Base-by-base conservation (phyloP, 345 rosid species). In the Streptanthus diversifolius region DNA sequence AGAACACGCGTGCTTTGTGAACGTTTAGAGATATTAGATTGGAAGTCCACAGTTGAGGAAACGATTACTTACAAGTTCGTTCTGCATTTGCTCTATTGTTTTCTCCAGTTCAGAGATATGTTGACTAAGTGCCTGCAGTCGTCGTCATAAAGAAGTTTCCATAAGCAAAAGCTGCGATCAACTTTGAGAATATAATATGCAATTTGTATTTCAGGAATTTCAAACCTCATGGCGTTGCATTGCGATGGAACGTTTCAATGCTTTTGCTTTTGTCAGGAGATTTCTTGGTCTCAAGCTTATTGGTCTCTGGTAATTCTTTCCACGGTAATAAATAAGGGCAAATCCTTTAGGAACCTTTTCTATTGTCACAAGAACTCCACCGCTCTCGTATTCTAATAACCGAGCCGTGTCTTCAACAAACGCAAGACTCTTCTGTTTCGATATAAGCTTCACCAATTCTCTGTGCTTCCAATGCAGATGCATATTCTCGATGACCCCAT, bases 391-490 rank as follows among this genome's bases (percentile, higher is more conserved):
- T 75, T 95, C 99, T 80, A 95, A 78, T 71, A 95, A 75, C 81
- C 92, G 82, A 71, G 97, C 95, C 1, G 96, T 86, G 77, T 91
- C 99, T 82, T 95, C 97, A 74, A 91, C 96, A 80, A 89, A 91
- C 59, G 92, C 84, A 72, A 86, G 90, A 11, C 85, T 88, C 87
- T 95, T 95, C 79, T 91, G 99, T 72, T 91, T 91, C 55, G 87
- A 77, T 80, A 95, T 89, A 68, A 95, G 92, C 82, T 95, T 95
- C 87, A 91, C 99, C 60, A 95, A 84, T 80, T 95, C 99, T 71
- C 97, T 87, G 82, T 95, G 88, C 83, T 95, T 95, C 99, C 99
- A 95, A 62, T 95, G 99, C 83, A 95, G 75, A 82, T 95, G 99
- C 99, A 95, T 95, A 77, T 95, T 91, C 82, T 95, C 99, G 76